Percentiles rank a stretch among this genome's conserved stretches.
These are phyloP conservation scores for Fusarium sp. DNA, from an alignment of 2,329 filamentous ascomycete genomes.

Conservation along the genomic window DNA sequence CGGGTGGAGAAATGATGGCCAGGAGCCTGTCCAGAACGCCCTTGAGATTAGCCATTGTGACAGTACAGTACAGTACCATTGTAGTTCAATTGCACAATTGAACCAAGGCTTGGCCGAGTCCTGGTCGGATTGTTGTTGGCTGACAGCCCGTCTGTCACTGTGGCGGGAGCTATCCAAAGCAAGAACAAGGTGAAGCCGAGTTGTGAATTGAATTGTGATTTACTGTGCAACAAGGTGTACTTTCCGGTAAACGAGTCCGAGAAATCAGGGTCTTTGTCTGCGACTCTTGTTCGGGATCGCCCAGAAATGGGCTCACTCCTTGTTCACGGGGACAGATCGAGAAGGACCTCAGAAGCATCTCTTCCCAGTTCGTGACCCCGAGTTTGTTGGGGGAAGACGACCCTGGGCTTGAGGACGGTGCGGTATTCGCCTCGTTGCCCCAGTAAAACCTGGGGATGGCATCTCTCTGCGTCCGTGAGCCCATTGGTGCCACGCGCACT, in stretches of 20 bases:
- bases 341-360: conserved; percentile 21
- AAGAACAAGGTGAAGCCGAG: conserved; percentile 4
- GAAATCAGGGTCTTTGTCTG: conserved; percentile 20
- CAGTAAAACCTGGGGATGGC: conserved; percentile 36
- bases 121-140: conserved; percentile 25
- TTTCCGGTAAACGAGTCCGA: neutral
- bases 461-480: conserved; percentile 25
- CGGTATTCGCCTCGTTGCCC: conserved; percentile 14
- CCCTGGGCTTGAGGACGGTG: conserved; percentile 5
- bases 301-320: conserved; percentile 23
- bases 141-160: conserved; percentile 10
- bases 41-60: conserved; percentile 13
- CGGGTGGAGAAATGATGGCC: neutral
- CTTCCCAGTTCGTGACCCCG: neutral
- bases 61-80: neutral
- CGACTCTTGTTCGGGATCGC: conserved; percentile 20
- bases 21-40: conserved; percentile 4
- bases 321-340: conserved; percentile 21
- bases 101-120: conserved; percentile 8
- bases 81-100: conserved; percentile 23
- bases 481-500: conserved; percentile 44
- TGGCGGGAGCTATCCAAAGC: conserved; percentile 26
- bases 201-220: neutral
- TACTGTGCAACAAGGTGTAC: conserved; percentile 5
- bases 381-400: conserved; percentile 28